Evolutionary conservation across 2,329 filamentous ascomycete genomes (phyloP).

Genomic region (Colletotrichum orchidophilum): DNA sequence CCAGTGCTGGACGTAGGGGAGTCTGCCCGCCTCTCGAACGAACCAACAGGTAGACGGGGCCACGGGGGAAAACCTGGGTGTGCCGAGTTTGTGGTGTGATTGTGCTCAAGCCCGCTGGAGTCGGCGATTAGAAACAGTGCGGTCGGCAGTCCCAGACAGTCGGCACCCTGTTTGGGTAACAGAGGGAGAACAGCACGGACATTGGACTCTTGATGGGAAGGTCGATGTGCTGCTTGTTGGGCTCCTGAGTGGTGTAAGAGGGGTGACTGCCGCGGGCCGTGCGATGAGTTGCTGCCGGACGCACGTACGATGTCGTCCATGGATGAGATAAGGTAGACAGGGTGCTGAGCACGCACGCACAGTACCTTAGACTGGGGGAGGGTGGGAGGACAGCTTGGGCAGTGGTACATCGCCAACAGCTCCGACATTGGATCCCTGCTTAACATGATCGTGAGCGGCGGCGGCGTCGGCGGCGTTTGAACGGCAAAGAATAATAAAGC

Average conservation of each 20-base stretch:
- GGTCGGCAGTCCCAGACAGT: conserved; percentile 1
- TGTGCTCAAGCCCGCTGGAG: not conserved
- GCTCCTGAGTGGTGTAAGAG: not conserved
- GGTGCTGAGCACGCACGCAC: not conserved
- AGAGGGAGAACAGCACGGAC: not conserved
- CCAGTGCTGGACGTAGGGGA: conserved; percentile 5
- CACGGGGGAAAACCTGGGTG: not conserved
- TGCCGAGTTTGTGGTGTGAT: not conserved
- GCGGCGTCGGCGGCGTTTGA: not conserved
- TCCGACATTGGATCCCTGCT: not conserved
- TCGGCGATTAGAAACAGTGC: conserved; percentile 18
- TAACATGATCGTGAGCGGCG: not conserved
- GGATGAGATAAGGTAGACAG: not conserved
- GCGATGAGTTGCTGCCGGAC: not conserved
- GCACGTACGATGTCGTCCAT: not conserved
- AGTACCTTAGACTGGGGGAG: not conserved
- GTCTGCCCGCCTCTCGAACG: not conserved
- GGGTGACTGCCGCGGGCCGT: not conserved
- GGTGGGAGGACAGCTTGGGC: not conserved
- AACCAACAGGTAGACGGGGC: not conserved
- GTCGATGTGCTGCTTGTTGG: not conserved
- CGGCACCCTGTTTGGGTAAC: not conserved
- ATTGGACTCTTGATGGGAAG: not conserved
- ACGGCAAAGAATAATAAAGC: not conserved
- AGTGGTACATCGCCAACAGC: not conserved